phyloP scores from a whole-genome alignment of 805 yeast species.

The Candida xiaguanensis region DNA sequence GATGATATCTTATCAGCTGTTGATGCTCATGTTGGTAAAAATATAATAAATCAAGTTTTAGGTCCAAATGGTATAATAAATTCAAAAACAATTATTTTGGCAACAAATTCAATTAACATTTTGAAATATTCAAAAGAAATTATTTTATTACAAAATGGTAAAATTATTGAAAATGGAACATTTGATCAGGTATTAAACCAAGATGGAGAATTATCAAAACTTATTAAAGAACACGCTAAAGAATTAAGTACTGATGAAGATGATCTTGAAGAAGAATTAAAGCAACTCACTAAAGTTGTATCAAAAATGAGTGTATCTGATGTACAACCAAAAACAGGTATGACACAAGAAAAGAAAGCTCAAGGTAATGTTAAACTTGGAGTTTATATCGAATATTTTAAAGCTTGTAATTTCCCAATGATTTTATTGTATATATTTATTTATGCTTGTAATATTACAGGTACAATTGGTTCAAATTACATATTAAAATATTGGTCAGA shows the following conservation, averaged over 20 bases:
- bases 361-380: conserved; percentile 27
- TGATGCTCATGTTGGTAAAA: conserved; percentile 40
- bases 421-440: conserved; percentile 19
- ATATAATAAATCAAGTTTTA: conserved; percentile 27
- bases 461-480: conserved; percentile 20
- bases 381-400: conserved; percentile 26
- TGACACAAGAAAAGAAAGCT: conserved; percentile 23
- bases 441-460: conserved; percentile 6
- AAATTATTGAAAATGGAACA: conserved; percentile 36
- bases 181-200: conserved; percentile 43
- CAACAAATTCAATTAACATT: conserved; percentile 36
- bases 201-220: not conserved
- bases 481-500: conserved; percentile 36
- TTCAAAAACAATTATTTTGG: conserved; percentile 31
- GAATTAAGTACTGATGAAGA: not conserved
- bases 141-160: conserved; percentile 24
- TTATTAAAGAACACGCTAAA: not conserved
- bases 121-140: conserved; percentile 31
- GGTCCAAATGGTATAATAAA: conserved; percentile 28
- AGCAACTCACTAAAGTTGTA: not conserved
- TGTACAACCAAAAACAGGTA: conserved; percentile 21
- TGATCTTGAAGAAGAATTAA: not conserved
- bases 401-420: conserved; percentile 28
- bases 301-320: not conserved
- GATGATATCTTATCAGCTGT: conserved; percentile 41